Evolutionary conservation across 345 rosid species (phyloP).

Genomic region (Leavenworthia alabamica): DNA sequence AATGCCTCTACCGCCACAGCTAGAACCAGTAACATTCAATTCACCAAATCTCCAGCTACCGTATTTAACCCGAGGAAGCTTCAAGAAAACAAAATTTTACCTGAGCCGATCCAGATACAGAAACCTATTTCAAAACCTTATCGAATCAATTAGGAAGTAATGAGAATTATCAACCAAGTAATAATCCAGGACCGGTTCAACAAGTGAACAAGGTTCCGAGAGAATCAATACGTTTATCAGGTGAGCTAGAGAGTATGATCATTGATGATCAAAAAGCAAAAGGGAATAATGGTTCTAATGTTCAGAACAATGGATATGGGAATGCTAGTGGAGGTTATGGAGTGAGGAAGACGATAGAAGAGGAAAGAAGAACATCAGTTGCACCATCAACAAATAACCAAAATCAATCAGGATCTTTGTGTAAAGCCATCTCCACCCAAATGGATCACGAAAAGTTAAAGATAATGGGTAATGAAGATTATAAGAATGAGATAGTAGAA

Average conservation of each 20-base stretch:
- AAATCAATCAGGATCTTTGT: constrained; percentile 45
- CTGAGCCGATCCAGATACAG: constrained; percentile 17
- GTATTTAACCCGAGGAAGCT: constrained; percentile 27
- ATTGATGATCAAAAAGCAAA: constrained; percentile 52
- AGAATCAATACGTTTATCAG: constrained; percentile 57
- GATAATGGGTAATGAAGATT: constrained; percentile 95
- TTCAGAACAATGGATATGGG: constrained; percentile 36
- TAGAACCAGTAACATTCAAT: constrained; percentile 31
- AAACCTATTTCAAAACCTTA: constrained; percentile 25
- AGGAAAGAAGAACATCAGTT: constrained; percentile 27
- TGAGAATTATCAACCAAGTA: constrained; percentile 14
- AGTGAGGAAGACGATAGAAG: constrained; percentile 38
- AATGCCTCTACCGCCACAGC: constrained; percentile 24
- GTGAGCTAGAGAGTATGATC: constrained; percentile 84
- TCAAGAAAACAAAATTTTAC: constrained; percentile 38
- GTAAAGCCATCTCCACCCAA: constrained; percentile 74
- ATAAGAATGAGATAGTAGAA: constrained; percentile 81
- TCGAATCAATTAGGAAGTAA: constrained; percentile 20
- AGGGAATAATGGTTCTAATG: constrained; percentile 40
- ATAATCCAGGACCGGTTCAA: constrained; percentile 15
- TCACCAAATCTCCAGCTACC: constrained; percentile 37
- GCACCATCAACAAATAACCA: constrained; percentile 19
- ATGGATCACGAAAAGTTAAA: constrained; percentile 92
- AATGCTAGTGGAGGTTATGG: constrained; percentile 41
- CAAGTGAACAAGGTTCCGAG: constrained; percentile 46